Evolutionary conservation across 306 rosid genomes (phyloP).

Genomic region (Sphenostylis stenocarpa): DNA sequence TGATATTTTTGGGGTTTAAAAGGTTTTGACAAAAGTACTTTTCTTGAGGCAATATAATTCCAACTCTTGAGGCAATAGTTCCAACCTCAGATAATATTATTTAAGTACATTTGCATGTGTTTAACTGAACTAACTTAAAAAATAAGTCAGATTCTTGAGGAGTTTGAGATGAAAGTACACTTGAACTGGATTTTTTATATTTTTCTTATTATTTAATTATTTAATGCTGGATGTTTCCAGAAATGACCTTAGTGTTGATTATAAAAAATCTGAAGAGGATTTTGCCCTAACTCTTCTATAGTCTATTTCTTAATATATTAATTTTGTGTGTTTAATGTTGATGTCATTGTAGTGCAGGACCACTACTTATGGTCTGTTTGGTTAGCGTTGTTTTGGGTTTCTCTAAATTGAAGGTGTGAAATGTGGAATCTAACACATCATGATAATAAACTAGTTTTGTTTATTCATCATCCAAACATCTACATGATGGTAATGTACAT

Average conservation of each 20-base stretch:
- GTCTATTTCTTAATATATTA: slow-evolving; percentile 16
- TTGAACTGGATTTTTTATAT: slow-evolving; percentile 41
- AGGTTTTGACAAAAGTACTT: neutral
- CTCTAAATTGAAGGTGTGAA: neutral
- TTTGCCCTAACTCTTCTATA: neutral
- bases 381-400: neutral
- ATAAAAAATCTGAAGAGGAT: slow-evolving; percentile 5
- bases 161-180: slow-evolving; percentile 63
- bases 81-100: slow-evolving; percentile 23
- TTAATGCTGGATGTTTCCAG: slow-evolving; percentile 24
- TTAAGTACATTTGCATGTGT: slow-evolving; percentile 38
- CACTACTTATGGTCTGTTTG: slow-evolving; percentile 2
- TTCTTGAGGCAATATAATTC: too few species aligned
- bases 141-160: slow-evolving; percentile 44
- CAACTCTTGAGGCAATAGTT: slow-evolving; percentile 13
- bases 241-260: slow-evolving; percentile 15
- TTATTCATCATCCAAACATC: neutral
- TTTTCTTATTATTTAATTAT: slow-evolving; percentile 9
- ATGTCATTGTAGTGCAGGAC: slow-evolving; percentile 37
- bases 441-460: too few species aligned
- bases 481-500: too few species aligned
- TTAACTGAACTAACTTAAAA: slow-evolving; percentile 36
- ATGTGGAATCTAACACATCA: neutral
- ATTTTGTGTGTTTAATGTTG: slow-evolving; percentile 1
- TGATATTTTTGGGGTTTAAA: slow-evolving; percentile 7